Evolutionary conservation across 768 basidiomycete genomes (phyloP).

Genomic region (Lactarius psammicola): DNA sequence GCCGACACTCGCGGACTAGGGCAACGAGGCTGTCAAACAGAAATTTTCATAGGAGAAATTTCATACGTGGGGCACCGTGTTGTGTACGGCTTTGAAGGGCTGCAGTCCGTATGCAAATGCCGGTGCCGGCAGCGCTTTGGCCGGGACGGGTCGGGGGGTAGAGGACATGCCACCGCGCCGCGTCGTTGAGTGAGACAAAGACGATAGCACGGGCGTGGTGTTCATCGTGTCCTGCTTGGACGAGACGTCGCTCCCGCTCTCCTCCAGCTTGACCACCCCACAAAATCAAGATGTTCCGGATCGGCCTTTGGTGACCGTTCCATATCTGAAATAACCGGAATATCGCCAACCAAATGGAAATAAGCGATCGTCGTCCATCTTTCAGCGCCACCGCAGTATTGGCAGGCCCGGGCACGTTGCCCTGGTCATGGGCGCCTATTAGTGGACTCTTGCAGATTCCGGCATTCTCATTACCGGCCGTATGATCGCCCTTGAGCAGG

Average conservation of each 20-base stretch:
- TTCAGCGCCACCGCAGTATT: not conserved
- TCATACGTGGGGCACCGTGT: conserved; percentile 16
- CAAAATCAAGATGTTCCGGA: not conserved
- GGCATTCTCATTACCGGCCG: not conserved
- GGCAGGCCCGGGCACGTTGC: not conserved
- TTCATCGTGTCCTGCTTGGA: not conserved
- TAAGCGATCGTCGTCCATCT: not conserved
- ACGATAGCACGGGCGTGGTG: not conserved
- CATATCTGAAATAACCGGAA: no score
- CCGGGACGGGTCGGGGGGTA: not conserved
- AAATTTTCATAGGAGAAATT: not conserved
- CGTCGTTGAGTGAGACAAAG: not conserved
- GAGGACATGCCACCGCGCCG: not conserved
- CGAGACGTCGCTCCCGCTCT: not conserved
- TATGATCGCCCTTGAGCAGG: conserved; percentile 9
- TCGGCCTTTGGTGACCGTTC: no score
- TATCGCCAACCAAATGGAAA: not conserved
- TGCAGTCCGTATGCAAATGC: conserved; percentile 45
- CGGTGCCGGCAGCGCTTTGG: conserved; percentile 18
- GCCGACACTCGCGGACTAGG: conserved; percentile 17
- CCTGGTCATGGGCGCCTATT: not conserved
- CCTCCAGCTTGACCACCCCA: not conserved
- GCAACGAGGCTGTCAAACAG: not conserved
- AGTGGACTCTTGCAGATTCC: not conserved
- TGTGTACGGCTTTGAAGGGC: conserved; percentile 49